A percentile compares a stretch with the other conserved stretches of the same genome.
Conservation (phyloP, 164 flowering plant genomes). For the Macadamia tetraphylla region DNA sequence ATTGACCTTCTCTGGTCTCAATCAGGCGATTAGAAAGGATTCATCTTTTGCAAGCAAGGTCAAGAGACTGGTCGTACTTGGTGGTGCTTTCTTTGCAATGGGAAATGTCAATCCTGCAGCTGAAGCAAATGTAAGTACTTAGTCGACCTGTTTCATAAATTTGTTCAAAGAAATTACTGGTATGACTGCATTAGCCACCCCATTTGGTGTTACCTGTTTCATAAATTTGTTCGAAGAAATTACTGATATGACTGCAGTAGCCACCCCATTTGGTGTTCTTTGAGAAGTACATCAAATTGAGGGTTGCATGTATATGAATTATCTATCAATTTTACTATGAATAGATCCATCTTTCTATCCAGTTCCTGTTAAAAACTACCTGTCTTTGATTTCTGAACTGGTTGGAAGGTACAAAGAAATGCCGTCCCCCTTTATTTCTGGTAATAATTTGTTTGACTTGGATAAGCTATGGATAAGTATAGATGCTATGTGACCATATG, state of each 20-base stretch:
- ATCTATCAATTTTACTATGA: too few species aligned
- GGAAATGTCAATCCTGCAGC: constrained; percentile 99
- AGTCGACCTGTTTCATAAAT: background rate
- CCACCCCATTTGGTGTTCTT: too few species aligned
- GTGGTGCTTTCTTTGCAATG: constrained; percentile 90
- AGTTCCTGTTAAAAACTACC: too few species aligned
- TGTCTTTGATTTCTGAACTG: too few species aligned
- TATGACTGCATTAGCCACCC: too few species aligned
- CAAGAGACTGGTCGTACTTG: constrained; percentile 80
- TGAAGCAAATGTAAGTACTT: constrained; percentile 86
- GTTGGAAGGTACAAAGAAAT: too few species aligned
- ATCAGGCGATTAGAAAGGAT: constrained; percentile 88
- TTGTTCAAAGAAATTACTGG: background rate
- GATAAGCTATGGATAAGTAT: too few species aligned
- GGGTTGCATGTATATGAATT: background rate
- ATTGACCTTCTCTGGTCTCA: constrained; percentile 4
- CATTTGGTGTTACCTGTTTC: background rate
- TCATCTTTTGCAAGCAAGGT: constrained; percentile 89
- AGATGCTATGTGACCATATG: too few species aligned
- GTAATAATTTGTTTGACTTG: too few species aligned
- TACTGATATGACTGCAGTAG: too few species aligned
- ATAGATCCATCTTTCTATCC: too few species aligned
- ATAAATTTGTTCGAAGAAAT: background rate
- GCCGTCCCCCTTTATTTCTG: too few species aligned
- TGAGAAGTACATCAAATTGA: background rate